Evolutionary conservation across 2,329 filamentous ascomycete species (phyloP), one percentile per base, ranked within the genome.

Genomic region (Phaeomoniella chlamydospora): DNA sequence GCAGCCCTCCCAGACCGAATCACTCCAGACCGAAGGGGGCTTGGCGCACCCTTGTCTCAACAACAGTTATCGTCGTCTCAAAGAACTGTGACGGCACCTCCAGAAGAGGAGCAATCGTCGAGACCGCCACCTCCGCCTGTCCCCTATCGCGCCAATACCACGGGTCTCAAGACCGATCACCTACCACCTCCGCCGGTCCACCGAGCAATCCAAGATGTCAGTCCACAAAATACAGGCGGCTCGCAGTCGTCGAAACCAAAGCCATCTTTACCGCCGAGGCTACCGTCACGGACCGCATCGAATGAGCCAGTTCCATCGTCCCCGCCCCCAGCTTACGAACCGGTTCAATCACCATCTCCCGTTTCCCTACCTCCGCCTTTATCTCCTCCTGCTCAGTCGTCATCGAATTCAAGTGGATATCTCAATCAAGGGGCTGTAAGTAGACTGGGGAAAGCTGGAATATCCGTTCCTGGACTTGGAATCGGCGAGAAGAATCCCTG

Each of bases 381-480:
- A 42, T 52, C 15, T 39, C 40, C 37, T 22, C 15, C 35, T 2
- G 35, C 37, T 40, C 45, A 46, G 44, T 17, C 43, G 29, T 22
- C 34, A 43, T 36, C 38, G 49, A 36, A 39, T 53, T 43, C 19
- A 49, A 10, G 39, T 53, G 33, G 55, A 11, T 51, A 59, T 33
- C 45, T 75, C 31, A 74, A 76, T 37, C 65, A 71, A 45, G 71
- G 66, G 4, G 77, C 84, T 4, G 53, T 79, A 37, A 67, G 61
- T 39, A 70, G 83, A 30, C 65, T 94, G 5, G 73, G 77, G 9
- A 70, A 74, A 26, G 77, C 82, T 1, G 86, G 86, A 1, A 67
- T 94, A 4, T 81, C 77, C 0, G 83, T 94, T 0, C 79, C 85
- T 1, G 80, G 71, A 0, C 63, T 94, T 3, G 80, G 80, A 4